Conservation (phyloP, 1,284 basidiomycete species). For the Coniferiporia weirii region DNA sequence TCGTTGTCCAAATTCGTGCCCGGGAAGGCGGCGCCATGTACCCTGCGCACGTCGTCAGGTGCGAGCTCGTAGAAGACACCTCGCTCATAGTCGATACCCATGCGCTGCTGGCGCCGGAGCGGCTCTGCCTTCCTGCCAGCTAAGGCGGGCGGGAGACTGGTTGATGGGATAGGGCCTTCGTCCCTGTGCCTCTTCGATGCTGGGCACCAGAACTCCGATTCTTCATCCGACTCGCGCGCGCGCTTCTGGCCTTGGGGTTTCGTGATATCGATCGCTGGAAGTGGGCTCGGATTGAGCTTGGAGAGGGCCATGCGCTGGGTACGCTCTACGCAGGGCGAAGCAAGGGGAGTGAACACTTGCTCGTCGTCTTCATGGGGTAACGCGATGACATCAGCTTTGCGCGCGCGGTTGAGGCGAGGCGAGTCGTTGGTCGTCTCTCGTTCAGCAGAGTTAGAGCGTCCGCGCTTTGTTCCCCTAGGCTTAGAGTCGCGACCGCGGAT, state of each 20-base stretch:
- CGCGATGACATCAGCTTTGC: too few species aligned
- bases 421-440: background rate
- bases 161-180: too few species aligned
- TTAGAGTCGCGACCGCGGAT: background rate
- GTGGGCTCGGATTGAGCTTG: background rate
- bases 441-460: background rate
- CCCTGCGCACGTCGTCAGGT: too few species aligned
- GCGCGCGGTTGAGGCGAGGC: background rate
- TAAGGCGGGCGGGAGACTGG: too few species aligned
- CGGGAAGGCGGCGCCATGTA: too few species aligned
- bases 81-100: too few species aligned
- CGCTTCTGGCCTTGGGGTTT: constrained; percentile 16
- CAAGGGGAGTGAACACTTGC: background rate
- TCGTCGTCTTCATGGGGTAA: too few species aligned
- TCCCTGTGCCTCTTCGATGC: constrained; percentile 23
- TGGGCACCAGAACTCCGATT: background rate
- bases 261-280: background rate
- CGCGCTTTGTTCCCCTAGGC: background rate
- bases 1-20: too few species aligned
- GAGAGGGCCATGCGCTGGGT: background rate
- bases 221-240: constrained; percentile 23
- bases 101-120: too few species aligned
- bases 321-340: background rate
- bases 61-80: too few species aligned
- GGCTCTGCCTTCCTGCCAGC: too few species aligned